A percentile compares a stretch with the other conserved stretches of the same genome.
Evolutionary conservation across 768 basidiomycete species (phyloP).

Genomic region (Exidia glandulosa): DNA sequence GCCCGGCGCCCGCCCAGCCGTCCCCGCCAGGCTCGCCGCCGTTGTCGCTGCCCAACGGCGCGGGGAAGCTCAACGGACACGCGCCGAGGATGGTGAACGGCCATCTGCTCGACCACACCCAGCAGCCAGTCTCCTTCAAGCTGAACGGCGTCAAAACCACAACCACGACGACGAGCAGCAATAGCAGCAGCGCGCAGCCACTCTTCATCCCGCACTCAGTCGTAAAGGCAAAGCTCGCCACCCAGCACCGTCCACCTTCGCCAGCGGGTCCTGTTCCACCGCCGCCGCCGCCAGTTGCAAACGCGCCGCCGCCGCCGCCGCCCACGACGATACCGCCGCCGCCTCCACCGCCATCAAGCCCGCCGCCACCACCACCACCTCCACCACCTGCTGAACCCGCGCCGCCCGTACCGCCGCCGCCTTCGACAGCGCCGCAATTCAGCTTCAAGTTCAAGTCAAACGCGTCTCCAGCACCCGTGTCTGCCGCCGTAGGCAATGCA

Average conservation of each 20-base stretch:
- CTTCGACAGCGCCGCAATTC: too few relatives aligned
- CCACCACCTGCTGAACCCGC: too few relatives aligned
- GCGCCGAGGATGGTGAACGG: not conserved
- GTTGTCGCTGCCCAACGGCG: slow-evolving; percentile 16
- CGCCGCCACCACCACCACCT: slow-evolving; percentile 13
- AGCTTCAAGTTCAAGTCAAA: too few relatives aligned
- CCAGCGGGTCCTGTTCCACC: slow-evolving; percentile 19
- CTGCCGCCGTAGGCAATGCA: too few relatives aligned
- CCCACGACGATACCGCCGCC: slow-evolving; percentile 26
- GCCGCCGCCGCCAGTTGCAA: slow-evolving; percentile 10
- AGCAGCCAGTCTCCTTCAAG: slow-evolving; percentile 2
- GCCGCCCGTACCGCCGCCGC: too few relatives aligned
- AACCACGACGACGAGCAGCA: too few relatives aligned
- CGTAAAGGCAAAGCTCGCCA: slow-evolving; percentile 12
- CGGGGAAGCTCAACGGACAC: slow-evolving; percentile 5
- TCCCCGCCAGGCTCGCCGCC: slow-evolving; percentile 5
- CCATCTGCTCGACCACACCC: not conserved
- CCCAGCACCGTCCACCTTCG: slow-evolving; percentile 13
- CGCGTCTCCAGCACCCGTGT: slow-evolving; percentile 15
- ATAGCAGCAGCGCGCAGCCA: not conserved
- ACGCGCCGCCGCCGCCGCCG: slow-evolving; percentile 18
- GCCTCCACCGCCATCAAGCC: slow-evolving; percentile 8
- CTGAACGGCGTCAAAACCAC: not conserved
- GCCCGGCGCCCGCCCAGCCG: not conserved
- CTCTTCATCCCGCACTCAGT: slow-evolving; percentile 1